Evolutionary conservation across 139 green algal species (phyloP).

Genomic region (Chlorella ohadii): DNA sequence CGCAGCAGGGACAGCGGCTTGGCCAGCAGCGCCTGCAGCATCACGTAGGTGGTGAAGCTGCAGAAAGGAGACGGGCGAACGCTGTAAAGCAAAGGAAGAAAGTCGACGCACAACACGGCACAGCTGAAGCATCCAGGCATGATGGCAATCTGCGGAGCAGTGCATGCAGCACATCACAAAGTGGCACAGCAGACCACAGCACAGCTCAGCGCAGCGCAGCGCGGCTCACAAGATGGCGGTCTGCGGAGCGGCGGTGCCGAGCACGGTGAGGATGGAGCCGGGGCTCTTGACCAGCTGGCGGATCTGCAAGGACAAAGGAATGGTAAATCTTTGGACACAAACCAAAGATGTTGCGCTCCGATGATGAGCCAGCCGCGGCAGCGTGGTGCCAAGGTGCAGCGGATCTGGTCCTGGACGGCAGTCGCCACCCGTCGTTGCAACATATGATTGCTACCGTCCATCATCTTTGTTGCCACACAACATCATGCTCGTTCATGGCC

Average conservation of each 20-base stretch:
- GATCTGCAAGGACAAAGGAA: not conserved
- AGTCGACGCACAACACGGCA: too few species aligned
- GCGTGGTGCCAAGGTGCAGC: too few species aligned
- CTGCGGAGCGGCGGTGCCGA: conserved; percentile 70
- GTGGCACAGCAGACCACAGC: too few species aligned
- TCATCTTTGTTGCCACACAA: too few species aligned
- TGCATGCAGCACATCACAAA: not conserved
- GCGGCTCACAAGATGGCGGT: conserved; percentile 77
- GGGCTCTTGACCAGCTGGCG: conserved; percentile 15
- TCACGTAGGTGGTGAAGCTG: conserved; percentile 12
- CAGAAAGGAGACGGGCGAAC: not conserved
- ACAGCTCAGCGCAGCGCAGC: not conserved
- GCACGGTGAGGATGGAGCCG: conserved; percentile 50
- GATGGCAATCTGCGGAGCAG: not conserved
- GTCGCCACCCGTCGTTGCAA: too few species aligned
- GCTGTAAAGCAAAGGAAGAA: not conserved
- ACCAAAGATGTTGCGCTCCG: too few species aligned
- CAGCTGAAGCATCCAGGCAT: too few species aligned
- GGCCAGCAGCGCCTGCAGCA: conserved; percentile 19
- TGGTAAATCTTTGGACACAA: too few species aligned
- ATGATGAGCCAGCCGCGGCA: too few species aligned
- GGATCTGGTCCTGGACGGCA: too few species aligned
- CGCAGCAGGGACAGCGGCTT: conserved; percentile 40
- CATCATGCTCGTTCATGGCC: too few species aligned
- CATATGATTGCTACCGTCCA: too few species aligned